Evolutionary conservation across 208 protist genomes (phyloP).

Genomic region (Leishmania aethiopica): DNA sequence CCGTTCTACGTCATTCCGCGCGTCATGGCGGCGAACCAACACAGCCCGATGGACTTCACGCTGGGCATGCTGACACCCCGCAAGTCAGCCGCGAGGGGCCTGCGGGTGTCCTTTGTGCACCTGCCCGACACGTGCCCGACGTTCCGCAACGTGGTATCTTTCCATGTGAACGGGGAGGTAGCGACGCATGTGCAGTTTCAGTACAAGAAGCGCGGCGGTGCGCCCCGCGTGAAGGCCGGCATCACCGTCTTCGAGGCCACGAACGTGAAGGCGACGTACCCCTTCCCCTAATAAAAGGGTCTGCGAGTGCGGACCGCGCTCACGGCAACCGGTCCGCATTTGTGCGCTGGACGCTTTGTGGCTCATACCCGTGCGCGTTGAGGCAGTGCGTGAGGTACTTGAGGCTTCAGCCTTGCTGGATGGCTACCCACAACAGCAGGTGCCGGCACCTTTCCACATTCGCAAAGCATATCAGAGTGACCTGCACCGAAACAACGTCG

Average conservation of each 20-base stretch:
- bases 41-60: constrained; percentile 34
- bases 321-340: neutral
- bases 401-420: neutral
- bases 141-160: constrained; percentile 34
- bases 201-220: constrained; percentile 38
- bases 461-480: neutral
- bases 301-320: neutral
- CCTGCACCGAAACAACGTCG: neutral
- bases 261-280: constrained; percentile 34
- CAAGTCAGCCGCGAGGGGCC: constrained; percentile 17
- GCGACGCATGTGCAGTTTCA: constrained; percentile 38
- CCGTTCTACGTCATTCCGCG: constrained; percentile 62
- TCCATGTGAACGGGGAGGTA: constrained; percentile 18
- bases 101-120: constrained; percentile 41
- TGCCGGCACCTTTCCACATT: neutral
- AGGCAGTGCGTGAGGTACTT: neutral
- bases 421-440: neutral
- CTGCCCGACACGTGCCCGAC: constrained; percentile 31
- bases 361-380: neutral
- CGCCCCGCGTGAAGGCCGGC: constrained; percentile 31
- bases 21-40: constrained; percentile 33
- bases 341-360: neutral
- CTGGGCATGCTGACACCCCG: constrained; percentile 36
- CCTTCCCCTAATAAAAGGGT: constrained; percentile 24
- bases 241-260: constrained; percentile 28